phyloP scores from a whole-genome alignment of 139 green algal genomes.

The Yamagishiella unicocca region DNA sequence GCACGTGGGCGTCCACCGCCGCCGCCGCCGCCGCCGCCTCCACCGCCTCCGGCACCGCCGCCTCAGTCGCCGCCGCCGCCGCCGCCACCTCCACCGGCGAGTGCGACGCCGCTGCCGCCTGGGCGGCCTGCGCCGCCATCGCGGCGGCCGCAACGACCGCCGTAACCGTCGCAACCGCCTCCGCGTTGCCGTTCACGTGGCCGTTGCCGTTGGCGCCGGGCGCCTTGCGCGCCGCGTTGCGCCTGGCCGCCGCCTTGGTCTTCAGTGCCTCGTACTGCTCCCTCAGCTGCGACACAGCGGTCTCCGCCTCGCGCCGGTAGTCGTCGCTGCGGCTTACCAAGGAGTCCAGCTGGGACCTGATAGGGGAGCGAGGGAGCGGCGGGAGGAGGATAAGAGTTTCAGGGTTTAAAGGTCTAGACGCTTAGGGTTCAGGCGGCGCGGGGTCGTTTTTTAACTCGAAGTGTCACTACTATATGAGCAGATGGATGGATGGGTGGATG shows the following conservation, averaged over 20 bases:
- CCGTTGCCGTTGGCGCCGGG: not conserved
- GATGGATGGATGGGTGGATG: not conserved
- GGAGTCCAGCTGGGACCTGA: conserved; percentile 27
- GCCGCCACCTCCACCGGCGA: no score
- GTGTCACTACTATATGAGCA: no score
- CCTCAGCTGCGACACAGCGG: conserved; percentile 5
- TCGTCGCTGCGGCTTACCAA: conserved; percentile 32
- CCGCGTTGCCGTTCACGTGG: not conserved
- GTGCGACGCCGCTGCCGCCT: not conserved
- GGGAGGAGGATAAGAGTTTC: not conserved
- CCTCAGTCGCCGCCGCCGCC: not conserved
- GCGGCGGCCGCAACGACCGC: not conserved
- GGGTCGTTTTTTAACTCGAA: no score
- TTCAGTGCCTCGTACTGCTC: conserved; percentile 48
- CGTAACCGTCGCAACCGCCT: conserved; percentile 2
- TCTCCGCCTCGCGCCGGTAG: conserved; percentile 35
- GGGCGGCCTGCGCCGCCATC: not conserved
- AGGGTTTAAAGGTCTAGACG: not conserved
- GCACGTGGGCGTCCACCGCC: not conserved
- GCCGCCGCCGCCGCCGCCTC: not conserved
- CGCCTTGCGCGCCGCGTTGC: not conserved
- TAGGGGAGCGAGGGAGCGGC: not conserved
- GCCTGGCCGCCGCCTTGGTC: conserved; percentile 9
- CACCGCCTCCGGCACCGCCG: not conserved
- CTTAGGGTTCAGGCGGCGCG: not conserved